phyloP scores from a whole-genome alignment of 345 rosid species.

The Microcos paniculata region DNA sequence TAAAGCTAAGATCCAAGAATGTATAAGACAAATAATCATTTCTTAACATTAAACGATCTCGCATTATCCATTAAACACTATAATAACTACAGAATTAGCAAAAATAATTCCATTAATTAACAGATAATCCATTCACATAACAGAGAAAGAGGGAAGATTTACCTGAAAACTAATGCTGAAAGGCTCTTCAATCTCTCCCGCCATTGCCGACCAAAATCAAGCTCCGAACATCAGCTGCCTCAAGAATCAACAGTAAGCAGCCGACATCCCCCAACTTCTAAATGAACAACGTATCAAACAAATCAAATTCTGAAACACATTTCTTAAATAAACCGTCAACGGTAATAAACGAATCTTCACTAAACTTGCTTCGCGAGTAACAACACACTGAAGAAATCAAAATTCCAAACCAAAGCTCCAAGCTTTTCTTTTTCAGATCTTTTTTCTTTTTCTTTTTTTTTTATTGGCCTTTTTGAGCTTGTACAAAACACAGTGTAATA shows the following conservation, averaged over 20 bases:
- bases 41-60: neutral
- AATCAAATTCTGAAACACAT: neutral
- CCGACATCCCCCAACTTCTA: neutral
- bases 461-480: neutral
- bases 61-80: neutral
- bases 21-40: neutral
- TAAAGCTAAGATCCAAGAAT: neutral
- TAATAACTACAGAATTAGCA: neutral
- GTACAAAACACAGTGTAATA: neutral
- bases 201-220: slow-evolving; percentile 43
- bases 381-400: neutral
- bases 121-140: neutral
- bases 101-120: neutral
- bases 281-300: neutral
- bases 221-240: neutral
- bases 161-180: slow-evolving; percentile 63
- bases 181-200: slow-evolving; percentile 70
- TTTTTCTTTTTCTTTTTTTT: neutral
- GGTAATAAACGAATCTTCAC: slow-evolving; percentile 2
- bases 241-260: neutral
- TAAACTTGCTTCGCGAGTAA: slow-evolving; percentile 3
- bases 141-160: neutral
- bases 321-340: neutral
- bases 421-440: neutral
- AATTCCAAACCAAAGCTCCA: neutral